Evolutionary conservation across 768 basidiomycete species (phyloP).

Genomic region (Calocera cornea): DNA sequence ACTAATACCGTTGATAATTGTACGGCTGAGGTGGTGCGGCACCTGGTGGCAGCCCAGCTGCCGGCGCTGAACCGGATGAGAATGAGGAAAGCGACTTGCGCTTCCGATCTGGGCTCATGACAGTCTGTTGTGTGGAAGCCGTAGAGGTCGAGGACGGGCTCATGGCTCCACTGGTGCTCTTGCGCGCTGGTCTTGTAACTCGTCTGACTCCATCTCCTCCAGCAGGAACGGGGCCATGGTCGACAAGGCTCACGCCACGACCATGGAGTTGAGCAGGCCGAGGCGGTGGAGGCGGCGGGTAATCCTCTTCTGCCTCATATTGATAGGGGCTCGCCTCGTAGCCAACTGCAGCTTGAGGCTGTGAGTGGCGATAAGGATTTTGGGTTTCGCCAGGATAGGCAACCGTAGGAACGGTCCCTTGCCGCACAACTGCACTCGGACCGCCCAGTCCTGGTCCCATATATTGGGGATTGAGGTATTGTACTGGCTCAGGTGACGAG

Average conservation of each 20-base stretch:
- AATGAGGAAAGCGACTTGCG: not conserved
- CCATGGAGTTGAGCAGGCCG: slow-evolving; percentile 15
- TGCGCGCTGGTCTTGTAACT: slow-evolving; percentile 45
- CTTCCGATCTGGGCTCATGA: slow-evolving; percentile 1
- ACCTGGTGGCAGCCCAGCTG: slow-evolving; percentile 4
- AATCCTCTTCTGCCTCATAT: slow-evolving; percentile 20
- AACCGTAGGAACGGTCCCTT: slow-evolving; percentile 23
- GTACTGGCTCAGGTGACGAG: slow-evolving; percentile 13
- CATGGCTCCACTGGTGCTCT: slow-evolving; percentile 10
- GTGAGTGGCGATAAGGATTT: slow-evolving; percentile 45
- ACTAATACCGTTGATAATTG: slow-evolving; percentile 4
- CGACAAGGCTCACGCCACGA: slow-evolving; percentile 66
- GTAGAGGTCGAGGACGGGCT: not conserved
- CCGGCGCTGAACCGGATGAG: not conserved
- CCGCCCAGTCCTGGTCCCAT: slow-evolving; percentile 22
- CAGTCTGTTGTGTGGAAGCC: not conserved
- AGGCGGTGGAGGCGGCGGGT: slow-evolving; percentile 11
- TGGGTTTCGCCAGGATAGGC: slow-evolving; percentile 36
- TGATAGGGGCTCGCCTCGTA: slow-evolving; percentile 21
- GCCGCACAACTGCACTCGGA: slow-evolving; percentile 31
- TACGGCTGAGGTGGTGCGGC: slow-evolving; percentile 8
- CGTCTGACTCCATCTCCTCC: slow-evolving; percentile 59
- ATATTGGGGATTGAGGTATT: slow-evolving; percentile 6
- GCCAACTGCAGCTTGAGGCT: slow-evolving; percentile 26
- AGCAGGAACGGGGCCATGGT: slow-evolving; percentile 70